These are phyloP conservation scores for Dipteronia sinensis DNA, from an alignment of 345 rosid genomes.

Conservation along the genomic window DNA sequence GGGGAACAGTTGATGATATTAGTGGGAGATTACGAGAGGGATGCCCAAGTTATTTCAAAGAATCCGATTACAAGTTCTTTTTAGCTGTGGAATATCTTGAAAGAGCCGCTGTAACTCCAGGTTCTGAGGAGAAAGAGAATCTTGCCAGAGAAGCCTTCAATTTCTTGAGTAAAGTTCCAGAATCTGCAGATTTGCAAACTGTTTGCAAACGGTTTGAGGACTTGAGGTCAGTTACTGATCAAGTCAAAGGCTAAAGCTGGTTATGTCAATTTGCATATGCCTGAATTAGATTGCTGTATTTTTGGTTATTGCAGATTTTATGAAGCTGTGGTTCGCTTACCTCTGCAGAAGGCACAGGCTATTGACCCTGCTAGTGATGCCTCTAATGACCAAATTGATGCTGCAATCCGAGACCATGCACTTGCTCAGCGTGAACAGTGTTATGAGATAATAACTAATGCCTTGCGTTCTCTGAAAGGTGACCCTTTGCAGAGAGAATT, in stretches of 20 bases:
- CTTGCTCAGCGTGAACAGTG: slow-evolving; percentile 81
- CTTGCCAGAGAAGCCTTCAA: slow-evolving; percentile 91
- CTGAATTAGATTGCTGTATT: slow-evolving; percentile 11
- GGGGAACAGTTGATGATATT: slow-evolving; percentile 96
- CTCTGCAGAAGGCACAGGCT: slow-evolving; percentile 91
- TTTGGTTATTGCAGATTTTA: slow-evolving; percentile 69
- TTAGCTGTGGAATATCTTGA: slow-evolving; percentile 97
- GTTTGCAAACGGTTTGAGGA: slow-evolving; percentile 98
- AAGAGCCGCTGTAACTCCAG: slow-evolving; percentile 71
- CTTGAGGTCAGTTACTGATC: slow-evolving; percentile 59
- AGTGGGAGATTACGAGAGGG: slow-evolving; percentile 83
- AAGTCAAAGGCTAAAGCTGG: slow-evolving; percentile 26
- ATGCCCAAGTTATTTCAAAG: slow-evolving; percentile 95
- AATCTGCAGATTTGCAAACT: slow-evolving; percentile 88
- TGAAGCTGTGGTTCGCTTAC: slow-evolving; percentile 94
- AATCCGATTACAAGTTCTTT: slow-evolving; percentile 94
- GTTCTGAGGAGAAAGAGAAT: slow-evolving; percentile 72
- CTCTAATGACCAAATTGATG: slow-evolving; percentile 84
- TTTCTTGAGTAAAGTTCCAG: slow-evolving; percentile 85
- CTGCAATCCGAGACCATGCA: slow-evolving; percentile 70
- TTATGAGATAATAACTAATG: slow-evolving; percentile 80
- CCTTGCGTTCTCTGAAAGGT: slow-evolving; percentile 74
- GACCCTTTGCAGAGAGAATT: slow-evolving; percentile 50
- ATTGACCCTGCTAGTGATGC: slow-evolving; percentile 97
- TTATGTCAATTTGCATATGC: neutral